Conservation (phyloP, 2,329 filamentous ascomycete species). For the Fusarium sp. region DNA sequence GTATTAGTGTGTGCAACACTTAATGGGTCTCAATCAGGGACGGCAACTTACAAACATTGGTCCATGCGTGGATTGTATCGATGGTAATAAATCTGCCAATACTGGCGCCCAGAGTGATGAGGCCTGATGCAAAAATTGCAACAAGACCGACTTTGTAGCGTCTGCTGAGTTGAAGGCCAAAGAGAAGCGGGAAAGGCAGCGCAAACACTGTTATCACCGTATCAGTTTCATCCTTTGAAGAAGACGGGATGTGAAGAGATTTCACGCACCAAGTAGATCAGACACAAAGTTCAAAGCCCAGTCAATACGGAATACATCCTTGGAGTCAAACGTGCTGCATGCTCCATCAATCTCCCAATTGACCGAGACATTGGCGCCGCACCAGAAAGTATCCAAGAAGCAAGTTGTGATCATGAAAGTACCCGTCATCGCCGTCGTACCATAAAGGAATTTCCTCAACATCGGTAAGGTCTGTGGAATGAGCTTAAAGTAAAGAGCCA, state of each 20-base stretch:
- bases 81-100: slow-evolving; percentile 38
- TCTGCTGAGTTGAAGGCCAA: slow-evolving; percentile 33
- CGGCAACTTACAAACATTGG: slow-evolving; percentile 42
- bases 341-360: slow-evolving; percentile 47
- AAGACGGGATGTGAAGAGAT: accelerated
- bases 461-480: slow-evolving; percentile 46
- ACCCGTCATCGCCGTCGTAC: slow-evolving; percentile 39
- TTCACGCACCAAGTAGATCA: slow-evolving; percentile 32
- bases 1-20: background rate
- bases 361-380: slow-evolving; percentile 46
- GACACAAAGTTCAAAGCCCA: slow-evolving; percentile 49
- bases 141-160: slow-evolving; percentile 35
- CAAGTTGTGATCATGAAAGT: slow-evolving; percentile 45
- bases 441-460: slow-evolving; percentile 45
- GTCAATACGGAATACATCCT: slow-evolving; percentile 48
- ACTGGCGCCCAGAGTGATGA: slow-evolving; percentile 41
- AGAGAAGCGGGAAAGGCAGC: slow-evolving; percentile 35
- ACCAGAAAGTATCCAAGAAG: slow-evolving; percentile 52
- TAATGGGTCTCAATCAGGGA: accelerated
- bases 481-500: slow-evolving; percentile 50
- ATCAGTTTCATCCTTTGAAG: background rate
- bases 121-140: slow-evolving; percentile 36
- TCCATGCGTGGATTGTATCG: slow-evolving; percentile 44
- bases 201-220: slow-evolving; percentile 17
- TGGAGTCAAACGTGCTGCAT: slow-evolving; percentile 48